Conservation (phyloP, 805 yeast genomes). For the Saccharomycopsis sp. region DNA sequence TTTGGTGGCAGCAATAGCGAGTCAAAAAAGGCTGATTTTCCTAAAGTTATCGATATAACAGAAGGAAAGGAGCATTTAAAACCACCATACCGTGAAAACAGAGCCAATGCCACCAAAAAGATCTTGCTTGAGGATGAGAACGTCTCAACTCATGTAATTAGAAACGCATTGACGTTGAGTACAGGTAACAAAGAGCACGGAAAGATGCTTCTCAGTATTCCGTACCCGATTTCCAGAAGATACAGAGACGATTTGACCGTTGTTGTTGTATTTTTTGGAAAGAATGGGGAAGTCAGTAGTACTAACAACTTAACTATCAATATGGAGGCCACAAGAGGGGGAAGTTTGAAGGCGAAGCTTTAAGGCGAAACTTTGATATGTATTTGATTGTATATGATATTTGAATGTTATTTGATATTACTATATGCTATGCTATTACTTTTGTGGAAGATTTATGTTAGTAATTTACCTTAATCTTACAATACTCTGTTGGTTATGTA, state of each 20-base stretch:
- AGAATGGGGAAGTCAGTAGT: slow-evolving; percentile 33
- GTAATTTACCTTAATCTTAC: too few relatives aligned
- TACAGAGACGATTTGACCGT: slow-evolving; percentile 96
- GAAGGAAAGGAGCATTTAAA: slow-evolving; percentile 53
- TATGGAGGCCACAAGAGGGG: slow-evolving; percentile 53
- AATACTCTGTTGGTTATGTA: too few relatives aligned
- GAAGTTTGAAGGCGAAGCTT: slow-evolving; percentile 44
- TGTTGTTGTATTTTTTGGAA: slow-evolving; percentile 90
- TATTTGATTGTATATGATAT: too few relatives aligned
- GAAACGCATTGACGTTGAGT: slow-evolving; percentile 85
- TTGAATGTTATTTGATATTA: too few relatives aligned
- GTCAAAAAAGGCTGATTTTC: slow-evolving; percentile 30
- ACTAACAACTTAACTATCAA: slow-evolving; percentile 50
- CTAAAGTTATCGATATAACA: slow-evolving; percentile 58
- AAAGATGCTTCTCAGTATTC: slow-evolving; percentile 81
- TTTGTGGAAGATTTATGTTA: too few relatives aligned
- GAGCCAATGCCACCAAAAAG: slow-evolving; percentile 33
- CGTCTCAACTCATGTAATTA: slow-evolving; percentile 85
- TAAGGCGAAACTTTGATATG: too few relatives aligned
- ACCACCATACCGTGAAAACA: slow-evolving; percentile 63
- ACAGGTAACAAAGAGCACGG: slow-evolving; percentile 84
- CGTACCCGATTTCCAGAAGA: slow-evolving; percentile 83
- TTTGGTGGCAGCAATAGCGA: not conserved
- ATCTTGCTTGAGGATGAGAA: slow-evolving; percentile 70
- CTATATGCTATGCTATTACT: too few relatives aligned